These are phyloP conservation scores for Linum trigynum DNA, from an alignment of 345 rosid species.

Conservation along the genomic window DNA sequence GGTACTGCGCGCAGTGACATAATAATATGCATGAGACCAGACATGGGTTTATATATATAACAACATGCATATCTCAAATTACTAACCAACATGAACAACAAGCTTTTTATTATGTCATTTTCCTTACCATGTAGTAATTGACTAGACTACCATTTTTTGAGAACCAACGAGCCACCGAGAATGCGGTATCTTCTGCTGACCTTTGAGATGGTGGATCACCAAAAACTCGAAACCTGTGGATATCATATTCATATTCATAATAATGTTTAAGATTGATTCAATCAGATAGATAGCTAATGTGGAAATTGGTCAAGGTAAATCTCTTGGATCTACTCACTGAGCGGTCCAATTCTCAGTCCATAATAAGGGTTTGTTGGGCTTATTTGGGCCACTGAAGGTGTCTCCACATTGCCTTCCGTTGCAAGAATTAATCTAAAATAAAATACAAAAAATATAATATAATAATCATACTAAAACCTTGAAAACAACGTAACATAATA, in stretches of 20 bases:
- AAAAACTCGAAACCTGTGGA: slow-evolving; percentile 48
- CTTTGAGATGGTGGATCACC: slow-evolving; percentile 82
- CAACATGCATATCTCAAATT: not conserved
- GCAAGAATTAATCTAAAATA: slow-evolving; percentile 74
- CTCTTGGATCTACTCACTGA: slow-evolving; percentile 52
- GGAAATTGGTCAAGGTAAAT: no score
- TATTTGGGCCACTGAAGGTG: slow-evolving; percentile 89
- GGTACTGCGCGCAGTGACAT: slow-evolving; percentile 47
- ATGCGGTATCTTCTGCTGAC: slow-evolving; percentile 78
- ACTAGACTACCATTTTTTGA: slow-evolving; percentile 70
- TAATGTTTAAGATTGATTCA: not conserved
- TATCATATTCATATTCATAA: no score
- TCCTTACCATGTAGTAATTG: slow-evolving; percentile 86
- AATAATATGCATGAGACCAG: not conserved
- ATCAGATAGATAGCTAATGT: not conserved
- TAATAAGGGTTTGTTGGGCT: slow-evolving; percentile 56
- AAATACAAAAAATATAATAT: not conserved
- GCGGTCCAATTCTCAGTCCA: slow-evolving; percentile 99
- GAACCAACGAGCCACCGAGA: slow-evolving; percentile 68
- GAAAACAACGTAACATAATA: no score
- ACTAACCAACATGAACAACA: not conserved
- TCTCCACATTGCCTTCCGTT: slow-evolving; percentile 98
- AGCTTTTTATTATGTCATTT: not conserved
- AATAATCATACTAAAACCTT: no score
- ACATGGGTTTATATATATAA: no score